These are phyloP conservation scores for Euphorbia schlechtendalii DNA, from an alignment of 441 rosid genomes.

Conservation along the genomic window DNA sequence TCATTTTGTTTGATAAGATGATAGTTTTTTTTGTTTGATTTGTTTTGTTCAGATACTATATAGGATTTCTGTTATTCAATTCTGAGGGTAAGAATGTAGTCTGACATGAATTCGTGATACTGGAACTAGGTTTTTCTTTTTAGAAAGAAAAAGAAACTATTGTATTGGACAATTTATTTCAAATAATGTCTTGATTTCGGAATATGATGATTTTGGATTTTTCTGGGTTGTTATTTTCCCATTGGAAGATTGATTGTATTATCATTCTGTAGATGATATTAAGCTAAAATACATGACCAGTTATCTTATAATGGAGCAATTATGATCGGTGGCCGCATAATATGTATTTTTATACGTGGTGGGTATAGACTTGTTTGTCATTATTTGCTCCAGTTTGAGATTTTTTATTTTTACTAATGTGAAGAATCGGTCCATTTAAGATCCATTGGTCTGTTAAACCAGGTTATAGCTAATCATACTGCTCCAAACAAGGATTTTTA, in stretches of 20 bases:
- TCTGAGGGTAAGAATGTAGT: neutral
- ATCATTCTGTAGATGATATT: neutral
- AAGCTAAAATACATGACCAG: neutral
- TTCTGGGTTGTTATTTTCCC: neutral
- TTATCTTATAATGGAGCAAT: neutral
- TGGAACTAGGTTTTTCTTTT: neutral
- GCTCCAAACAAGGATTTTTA: too few species aligned
- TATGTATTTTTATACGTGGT: neutral
- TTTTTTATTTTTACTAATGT: too few species aligned
- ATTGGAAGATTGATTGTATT: neutral
- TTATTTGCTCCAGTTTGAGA: neutral
- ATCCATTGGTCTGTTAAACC: neutral
- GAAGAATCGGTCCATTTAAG: too few species aligned
- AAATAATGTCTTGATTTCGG: slow-evolving; percentile 2
- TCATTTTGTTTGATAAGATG: too few species aligned
- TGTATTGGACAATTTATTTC: neutral
- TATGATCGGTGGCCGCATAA: neutral
- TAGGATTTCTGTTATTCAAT: neutral
- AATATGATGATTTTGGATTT: neutral
- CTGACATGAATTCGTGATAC: neutral
- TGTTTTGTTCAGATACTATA: too few species aligned
- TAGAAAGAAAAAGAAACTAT: neutral
- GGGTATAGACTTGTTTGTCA: neutral
- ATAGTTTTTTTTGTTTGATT: too few species aligned
- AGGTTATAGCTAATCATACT: neutral